Evolutionary conservation across 2,329 filamentous ascomycete genomes (phyloP).

Genomic region (Chaetomium olivaceum): DNA sequence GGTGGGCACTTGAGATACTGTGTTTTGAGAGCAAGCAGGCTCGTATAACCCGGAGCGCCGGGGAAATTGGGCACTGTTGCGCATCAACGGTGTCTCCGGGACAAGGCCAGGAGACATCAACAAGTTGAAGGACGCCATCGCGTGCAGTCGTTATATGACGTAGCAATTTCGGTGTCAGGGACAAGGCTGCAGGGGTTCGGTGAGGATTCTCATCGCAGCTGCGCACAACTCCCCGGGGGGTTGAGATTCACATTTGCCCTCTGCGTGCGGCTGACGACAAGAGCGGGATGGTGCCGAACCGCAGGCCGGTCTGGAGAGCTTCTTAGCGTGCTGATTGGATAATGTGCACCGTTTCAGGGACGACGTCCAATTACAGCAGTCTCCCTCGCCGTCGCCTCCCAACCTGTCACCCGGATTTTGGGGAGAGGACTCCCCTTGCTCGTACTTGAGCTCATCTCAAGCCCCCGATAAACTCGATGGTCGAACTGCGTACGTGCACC

Average conservation of each 20-base stretch:
- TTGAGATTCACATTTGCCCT: slow-evolving; percentile 23
- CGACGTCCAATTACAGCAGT: slow-evolving; percentile 20
- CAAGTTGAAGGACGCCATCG: slow-evolving; percentile 10
- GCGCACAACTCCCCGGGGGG: slow-evolving; percentile 25
- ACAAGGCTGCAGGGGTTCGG: slow-evolving; percentile 19
- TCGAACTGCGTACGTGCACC: not conserved
- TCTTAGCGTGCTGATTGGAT: slow-evolving; percentile 22
- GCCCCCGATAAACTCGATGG: not conserved
- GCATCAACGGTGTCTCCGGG: not conserved
- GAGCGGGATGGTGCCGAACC: slow-evolving; percentile 20
- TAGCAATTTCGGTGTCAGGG: not conserved
- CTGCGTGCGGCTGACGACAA: slow-evolving; percentile 23
- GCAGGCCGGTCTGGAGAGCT: slow-evolving; percentile 3
- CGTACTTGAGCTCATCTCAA: slow-evolving; percentile 10
- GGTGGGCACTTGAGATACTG: not conserved
- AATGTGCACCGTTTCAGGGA: slow-evolving; percentile 12
- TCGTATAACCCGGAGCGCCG: slow-evolving; percentile 1
- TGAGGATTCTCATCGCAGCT: slow-evolving; percentile 29
- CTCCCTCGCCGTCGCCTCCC: slow-evolving; percentile 3
- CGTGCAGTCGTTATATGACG: slow-evolving; percentile 15
- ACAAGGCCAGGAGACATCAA: not conserved
- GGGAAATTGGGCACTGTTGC: not conserved
- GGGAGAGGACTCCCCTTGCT: not conserved
- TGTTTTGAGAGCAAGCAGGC: not conserved
- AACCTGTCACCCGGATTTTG: slow-evolving; percentile 8